Conservation (phyloP, 2,329 filamentous ascomycete genomes). For the Pseudocercospora pini-densiflorae region DNA sequence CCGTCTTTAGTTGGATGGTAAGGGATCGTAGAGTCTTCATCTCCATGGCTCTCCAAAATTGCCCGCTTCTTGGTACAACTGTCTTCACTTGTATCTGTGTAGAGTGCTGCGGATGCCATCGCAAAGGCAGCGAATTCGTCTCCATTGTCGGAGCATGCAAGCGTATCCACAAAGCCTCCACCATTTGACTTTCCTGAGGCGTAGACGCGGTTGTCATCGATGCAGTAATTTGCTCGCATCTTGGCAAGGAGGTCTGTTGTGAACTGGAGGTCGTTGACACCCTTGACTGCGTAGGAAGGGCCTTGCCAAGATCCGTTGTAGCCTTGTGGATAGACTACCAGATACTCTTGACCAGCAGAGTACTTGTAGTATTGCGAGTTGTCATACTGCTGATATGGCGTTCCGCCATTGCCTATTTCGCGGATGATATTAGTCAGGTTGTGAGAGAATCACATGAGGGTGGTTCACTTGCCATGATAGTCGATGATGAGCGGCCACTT, state of each 20-base stretch:
- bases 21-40: slow-evolving; percentile 46
- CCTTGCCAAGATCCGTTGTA: slow-evolving; percentile 47
- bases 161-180: slow-evolving; percentile 52
- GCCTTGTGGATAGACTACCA: slow-evolving; percentile 55
- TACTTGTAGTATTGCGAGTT: slow-evolving; percentile 54
- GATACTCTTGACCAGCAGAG: slow-evolving; percentile 49
- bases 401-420: slow-evolving; percentile 36
- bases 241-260: slow-evolving; percentile 49
- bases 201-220: slow-evolving; percentile 52
- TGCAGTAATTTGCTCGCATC: slow-evolving; percentile 49
- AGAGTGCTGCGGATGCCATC: slow-evolving; percentile 53
- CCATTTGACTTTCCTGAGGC: slow-evolving; percentile 60
- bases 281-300: slow-evolving; percentile 43
- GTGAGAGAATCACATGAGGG: slow-evolving; percentile 20
- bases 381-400: slow-evolving; percentile 44
- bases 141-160: slow-evolving; percentile 51
- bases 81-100: slow-evolving; percentile 38
- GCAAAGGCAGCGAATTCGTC: slow-evolving; percentile 57
- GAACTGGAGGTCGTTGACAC: slow-evolving; percentile 50
- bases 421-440: neutral
- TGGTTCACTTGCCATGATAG: slow-evolving; percentile 45
- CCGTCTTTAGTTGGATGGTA: slow-evolving; percentile 44
- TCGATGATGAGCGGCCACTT: slow-evolving; percentile 49
- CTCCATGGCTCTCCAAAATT: slow-evolving; percentile 52
- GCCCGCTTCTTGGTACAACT: slow-evolving; percentile 41